Conservation (phyloP, 108 stramenopile species). For the Skeletonema potamos region DNA sequence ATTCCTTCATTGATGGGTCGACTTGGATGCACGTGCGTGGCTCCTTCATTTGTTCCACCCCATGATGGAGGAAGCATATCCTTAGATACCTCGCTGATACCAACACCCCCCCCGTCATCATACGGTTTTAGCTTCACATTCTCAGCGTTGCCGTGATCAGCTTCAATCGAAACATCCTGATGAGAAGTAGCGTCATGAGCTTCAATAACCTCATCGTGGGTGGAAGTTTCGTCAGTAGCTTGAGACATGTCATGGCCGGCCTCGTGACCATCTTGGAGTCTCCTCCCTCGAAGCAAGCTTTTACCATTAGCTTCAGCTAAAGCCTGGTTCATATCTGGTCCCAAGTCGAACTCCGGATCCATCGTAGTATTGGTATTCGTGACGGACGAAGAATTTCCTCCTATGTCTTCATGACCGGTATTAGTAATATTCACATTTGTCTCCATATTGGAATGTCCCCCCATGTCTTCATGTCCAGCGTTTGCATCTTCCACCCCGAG, state of each 20-base stretch:
- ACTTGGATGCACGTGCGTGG: not conserved
- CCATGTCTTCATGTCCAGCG: not conserved
- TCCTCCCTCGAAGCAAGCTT: not conserved
- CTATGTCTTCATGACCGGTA: not conserved
- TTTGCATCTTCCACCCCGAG: not conserved
- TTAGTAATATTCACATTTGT: no score
- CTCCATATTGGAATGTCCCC: not conserved
- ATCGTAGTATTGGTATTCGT: not conserved
- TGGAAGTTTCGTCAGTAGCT: no score
- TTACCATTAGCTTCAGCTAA: not conserved
- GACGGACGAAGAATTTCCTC: not conserved
- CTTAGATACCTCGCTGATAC: not conserved
- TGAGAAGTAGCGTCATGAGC: not conserved
- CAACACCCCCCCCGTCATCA: not conserved
- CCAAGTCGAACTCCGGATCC: not conserved
- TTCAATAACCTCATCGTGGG: not conserved
- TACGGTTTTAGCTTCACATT: not conserved
- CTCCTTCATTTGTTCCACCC: no score
- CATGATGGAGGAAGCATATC: slow-evolving; percentile 1
- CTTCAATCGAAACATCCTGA: not conserved
- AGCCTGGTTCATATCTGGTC: not conserved
- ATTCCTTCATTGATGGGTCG: not conserved
- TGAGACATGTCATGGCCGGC: not conserved
- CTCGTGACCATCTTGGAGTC: not conserved
- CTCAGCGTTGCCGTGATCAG: not conserved